These are phyloP conservation scores for Blastobotrys indianensis DNA, from an alignment of 1,139 yeast genomes.

Conservation along the genomic window DNA sequence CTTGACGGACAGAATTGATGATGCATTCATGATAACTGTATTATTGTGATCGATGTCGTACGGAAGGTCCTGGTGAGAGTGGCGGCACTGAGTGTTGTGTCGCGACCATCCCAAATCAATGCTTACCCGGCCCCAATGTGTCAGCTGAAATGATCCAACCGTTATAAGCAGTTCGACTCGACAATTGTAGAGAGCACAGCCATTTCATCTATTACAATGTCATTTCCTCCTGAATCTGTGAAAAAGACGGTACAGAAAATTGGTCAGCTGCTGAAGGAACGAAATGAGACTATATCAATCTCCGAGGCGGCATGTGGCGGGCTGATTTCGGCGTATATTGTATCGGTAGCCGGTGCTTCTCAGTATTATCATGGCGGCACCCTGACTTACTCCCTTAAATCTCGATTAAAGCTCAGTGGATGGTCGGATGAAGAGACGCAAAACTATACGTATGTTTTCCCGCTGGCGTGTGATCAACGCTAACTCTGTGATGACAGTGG, in stretches of 20 bases:
- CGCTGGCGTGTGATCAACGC: neutral
- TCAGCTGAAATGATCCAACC: neutral
- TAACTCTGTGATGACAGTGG: constrained; percentile 37
- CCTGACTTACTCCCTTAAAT: constrained; percentile 67
- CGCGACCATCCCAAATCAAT: neutral
- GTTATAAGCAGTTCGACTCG: neutral
- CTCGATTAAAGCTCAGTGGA: constrained; percentile 68
- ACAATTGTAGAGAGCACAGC: neutral
- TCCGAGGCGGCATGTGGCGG: constrained; percentile 93
- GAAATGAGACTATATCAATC: constrained; percentile 63
- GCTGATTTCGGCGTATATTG: constrained; percentile 68
- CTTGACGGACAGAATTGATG: constrained; percentile 49
- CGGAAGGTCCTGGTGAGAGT: neutral
- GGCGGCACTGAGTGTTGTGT: neutral
- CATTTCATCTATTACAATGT: neutral
- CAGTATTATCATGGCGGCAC: constrained; percentile 80
- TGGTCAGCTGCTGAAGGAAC: constrained; percentile 47
- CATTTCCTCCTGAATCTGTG: constrained; percentile 60
- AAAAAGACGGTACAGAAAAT: constrained; percentile 48
- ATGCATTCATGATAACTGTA: constrained; percentile 1
- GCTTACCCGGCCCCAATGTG: neutral
- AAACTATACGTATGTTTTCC: constrained; percentile 43
- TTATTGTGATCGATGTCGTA: neutral
- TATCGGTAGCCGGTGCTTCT: constrained; percentile 81
- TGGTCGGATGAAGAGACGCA: constrained; percentile 68